Conservation (phyloP, 192 early-diverging fungal species). For the Phlyctochytrium planicorne region DNA sequence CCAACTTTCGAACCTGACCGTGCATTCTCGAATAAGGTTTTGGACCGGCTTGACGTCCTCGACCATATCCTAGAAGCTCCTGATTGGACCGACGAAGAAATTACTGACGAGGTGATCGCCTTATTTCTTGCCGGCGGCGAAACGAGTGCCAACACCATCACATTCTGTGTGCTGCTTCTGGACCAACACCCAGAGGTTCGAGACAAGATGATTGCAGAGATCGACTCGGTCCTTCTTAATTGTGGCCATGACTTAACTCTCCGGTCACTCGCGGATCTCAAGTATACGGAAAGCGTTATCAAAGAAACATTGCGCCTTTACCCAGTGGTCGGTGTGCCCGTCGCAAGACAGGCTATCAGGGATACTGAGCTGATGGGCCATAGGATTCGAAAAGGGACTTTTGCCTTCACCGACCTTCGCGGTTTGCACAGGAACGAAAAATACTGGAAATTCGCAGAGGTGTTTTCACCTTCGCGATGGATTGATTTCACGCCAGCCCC, state of each 20-base stretch:
- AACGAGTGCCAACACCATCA: conserved; percentile 43
- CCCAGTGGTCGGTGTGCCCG: conserved; percentile 29
- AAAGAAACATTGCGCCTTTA: conserved; percentile 40
- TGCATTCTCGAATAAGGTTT: background rate
- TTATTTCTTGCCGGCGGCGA: conserved; percentile 48
- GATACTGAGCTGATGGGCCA: conserved; percentile 31
- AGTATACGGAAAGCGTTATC: conserved; percentile 30
- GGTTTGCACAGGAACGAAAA: conserved; percentile 29
- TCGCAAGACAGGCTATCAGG: background rate
- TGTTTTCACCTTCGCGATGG: conserved; percentile 44
- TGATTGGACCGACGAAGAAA: conserved; percentile 36
- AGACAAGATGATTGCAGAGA: conserved; percentile 17
- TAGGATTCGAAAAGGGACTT: conserved; percentile 29
- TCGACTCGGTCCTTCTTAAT: conserved; percentile 9
- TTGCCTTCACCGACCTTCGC: conserved; percentile 27
- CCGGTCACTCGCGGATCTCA: background rate
- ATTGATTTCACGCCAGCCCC: conserved; percentile 21
- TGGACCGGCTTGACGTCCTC: conserved; percentile 35
- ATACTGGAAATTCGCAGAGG: conserved; percentile 29
- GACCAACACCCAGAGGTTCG: conserved; percentile 19
- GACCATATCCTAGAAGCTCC: conserved; percentile 28
- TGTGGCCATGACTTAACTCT: background rate
- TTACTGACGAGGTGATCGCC: conserved; percentile 37
- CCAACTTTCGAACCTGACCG: background rate
- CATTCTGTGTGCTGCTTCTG: conserved; percentile 25